phyloP scores from a whole-genome alignment of 2,329 filamentous ascomycete species.

The Pyrenophora teres region DNA sequence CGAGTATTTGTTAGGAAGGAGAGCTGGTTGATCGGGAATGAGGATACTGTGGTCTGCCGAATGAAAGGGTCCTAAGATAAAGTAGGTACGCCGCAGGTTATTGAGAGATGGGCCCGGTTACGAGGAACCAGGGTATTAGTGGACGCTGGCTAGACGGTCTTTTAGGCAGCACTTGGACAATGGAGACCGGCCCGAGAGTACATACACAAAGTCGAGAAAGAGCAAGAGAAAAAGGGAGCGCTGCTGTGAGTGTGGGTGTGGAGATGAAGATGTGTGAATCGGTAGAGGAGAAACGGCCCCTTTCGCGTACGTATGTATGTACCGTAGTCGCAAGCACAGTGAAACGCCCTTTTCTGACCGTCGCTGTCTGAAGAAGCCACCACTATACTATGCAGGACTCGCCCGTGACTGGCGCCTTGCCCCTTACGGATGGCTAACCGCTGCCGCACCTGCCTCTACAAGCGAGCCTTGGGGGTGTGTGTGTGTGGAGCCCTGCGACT shows the following conservation, averaged over 20 bases:
- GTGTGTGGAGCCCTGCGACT: constrained; percentile 5
- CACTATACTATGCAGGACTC: not conserved
- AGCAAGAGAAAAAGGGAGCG: not conserved
- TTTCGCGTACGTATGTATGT: too few relatives aligned
- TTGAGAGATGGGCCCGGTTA: constrained; percentile 21
- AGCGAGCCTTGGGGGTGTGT: not conserved
- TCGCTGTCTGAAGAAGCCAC: constrained; percentile 2
- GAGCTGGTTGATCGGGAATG: not conserved
- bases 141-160: not conserved
- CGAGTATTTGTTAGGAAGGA: not conserved
- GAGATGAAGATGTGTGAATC: not conserved
- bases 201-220: not conserved
- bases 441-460: constrained; percentile 1
- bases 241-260: not conserved
- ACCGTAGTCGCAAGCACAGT: not conserved
- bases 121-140: constrained; percentile 5
- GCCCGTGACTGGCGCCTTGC: constrained; percentile 2
- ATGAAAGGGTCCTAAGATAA: constrained; percentile 3
- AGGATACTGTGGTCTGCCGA: constrained; percentile 17
- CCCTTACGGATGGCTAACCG: constrained; percentile 4
- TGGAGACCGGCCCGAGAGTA: not conserved
- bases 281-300: too few relatives aligned
- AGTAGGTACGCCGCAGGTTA: constrained; percentile 12
- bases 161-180: not conserved
- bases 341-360: constrained; percentile 14